Evolutionary conservation across 805 yeast genomes (phyloP), one percentile per base, ranked within the genome.

Genomic region (Torulaspora quercuum): DNA sequence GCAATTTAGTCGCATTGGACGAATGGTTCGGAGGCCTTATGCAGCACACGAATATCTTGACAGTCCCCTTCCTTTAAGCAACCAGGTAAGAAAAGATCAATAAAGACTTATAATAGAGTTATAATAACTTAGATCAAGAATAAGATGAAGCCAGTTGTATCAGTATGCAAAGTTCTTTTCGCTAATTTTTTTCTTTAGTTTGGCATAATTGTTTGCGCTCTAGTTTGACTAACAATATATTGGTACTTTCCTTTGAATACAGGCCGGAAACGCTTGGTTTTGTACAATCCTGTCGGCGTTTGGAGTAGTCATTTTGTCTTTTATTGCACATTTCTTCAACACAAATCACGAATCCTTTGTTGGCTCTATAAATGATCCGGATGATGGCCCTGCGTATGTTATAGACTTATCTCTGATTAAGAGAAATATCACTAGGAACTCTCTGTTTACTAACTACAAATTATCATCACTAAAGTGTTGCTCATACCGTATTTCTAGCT

Each of bases 261-360:
- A 79, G 83, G 68, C 92, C 32, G 84, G 79, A 17, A 80, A 85
- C 55, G 97, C 98, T 15, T 90, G 95, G 85, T 87, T 85, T 63
- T 90, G 98, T 61, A 90, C 97, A 29, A 74, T 90, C 26, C 70
- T 92, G 29, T 88, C 97, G 33, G 88, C 92, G 10, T 90, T 90
- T 61, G 98, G 94, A 41, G 79, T 90, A 21, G 82, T 87, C 29
- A 92, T 90, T 39, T 74, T 90, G 31, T 73, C 94, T 7, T 83
- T 85, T 39, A 76, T 90, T 50, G 98, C 94, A 12, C 76, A 78
- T 49, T 71, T 90, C 46, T 90, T 92, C 69, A 70, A 82, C 50
- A 68, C 68, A 22, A 84, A 79, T 48, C 94, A 86, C 60, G 97
- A 90, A 66, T 73, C 94, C 13, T 81, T 90, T 83, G 80, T 88